Evolutionary conservation across 306 rosid species (phyloP), one percentile per base, ranked within the genome.

Genomic region (Cicer chorassanicum): DNA sequence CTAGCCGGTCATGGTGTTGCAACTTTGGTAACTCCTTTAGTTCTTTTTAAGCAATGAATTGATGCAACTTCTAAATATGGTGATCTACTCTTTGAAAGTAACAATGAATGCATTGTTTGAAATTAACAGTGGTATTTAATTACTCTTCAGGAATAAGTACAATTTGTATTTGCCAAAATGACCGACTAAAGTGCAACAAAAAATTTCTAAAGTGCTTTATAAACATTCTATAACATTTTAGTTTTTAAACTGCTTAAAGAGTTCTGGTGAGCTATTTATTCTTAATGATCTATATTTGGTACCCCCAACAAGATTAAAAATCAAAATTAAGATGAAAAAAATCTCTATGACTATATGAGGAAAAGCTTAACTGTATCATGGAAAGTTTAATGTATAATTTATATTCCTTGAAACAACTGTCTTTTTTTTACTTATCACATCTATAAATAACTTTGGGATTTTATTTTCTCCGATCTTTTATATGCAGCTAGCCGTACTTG

Each of bases 1-100:
- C 87, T 92, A 43, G 98, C 97, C 5, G 98, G 98, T 81, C 97
- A 92, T 43, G 93, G 96, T 36, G 92, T 83, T 54, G 99, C 99
- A 74, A 95, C 98, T 75, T 79, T 89, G 96, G 98, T 88, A 92
- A 87, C 11, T 53, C 68, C 40, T 71, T 80, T 61, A 87, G 9
- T 59, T 65, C 40, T 71, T 78, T 61, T 72, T 24, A 60, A 49
- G 34, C 50, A 54, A 66, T 67, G 36, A 43, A 44, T 39, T 44
- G 57, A 64, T 40, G 56, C 70, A 59, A 15, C 51, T 19, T 81
- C 56, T 80, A 43, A 67, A 60, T 66, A 12, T 53, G 49, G 63
- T 34, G 11, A 63, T 77, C n/a, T 29, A n/a, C 56, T 65, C 38
- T n/a, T 70, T 74, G 38, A 59, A 55, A 62, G 50, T 40, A 45